Evolutionary conservation across 371 early-diverging fungal species (phyloP).

Genomic region (Mucor circinelloides): DNA sequence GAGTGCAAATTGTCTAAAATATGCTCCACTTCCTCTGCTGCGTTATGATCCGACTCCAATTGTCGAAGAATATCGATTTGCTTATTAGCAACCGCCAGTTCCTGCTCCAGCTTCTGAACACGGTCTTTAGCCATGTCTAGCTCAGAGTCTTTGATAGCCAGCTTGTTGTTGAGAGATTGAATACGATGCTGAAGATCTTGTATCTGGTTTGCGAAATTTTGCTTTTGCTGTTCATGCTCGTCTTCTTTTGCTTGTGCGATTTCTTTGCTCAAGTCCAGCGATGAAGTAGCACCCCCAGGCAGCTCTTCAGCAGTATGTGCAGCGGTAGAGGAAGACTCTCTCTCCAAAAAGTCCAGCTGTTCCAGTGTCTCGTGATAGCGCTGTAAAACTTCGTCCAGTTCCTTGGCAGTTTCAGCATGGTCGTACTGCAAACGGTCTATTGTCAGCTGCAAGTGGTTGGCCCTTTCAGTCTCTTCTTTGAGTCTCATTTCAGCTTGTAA

Average conservation of each 20-base stretch:
- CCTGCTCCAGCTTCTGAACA: conserved; percentile 8
- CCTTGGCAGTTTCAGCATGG: conserved; percentile 25
- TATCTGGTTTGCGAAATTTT: conserved; percentile 17
- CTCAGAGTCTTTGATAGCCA: conserved; percentile 9
- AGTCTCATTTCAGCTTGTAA: conserved; percentile 12
- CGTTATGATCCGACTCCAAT: background rate
- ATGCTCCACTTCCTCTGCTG: background rate
- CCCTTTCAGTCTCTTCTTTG: conserved; percentile 20
- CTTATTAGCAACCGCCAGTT: conserved; percentile 1
- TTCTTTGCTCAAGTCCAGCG: conserved; percentile 33
- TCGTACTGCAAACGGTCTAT: conserved; percentile 20
- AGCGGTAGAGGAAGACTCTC: background rate
- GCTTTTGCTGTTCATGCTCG: conserved; percentile 14
- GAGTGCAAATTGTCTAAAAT: background rate
- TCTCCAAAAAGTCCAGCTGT: conserved; percentile 23
- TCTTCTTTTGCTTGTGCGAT: conserved; percentile 45
- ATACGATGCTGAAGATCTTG: conserved; percentile 10
- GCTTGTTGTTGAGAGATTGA: background rate
- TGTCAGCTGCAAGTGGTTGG: conserved; percentile 10
- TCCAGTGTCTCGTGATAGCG: conserved; percentile 25
- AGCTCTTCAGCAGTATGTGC: background rate
- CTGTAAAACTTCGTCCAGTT: conserved; percentile 26
- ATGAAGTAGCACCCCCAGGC: background rate
- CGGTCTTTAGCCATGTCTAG: background rate
- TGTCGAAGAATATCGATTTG: background rate